These are phyloP conservation scores for Aspergillus eucalypticola DNA, from an alignment of 2,329 filamentous ascomycete genomes.

Conservation along the genomic window DNA sequence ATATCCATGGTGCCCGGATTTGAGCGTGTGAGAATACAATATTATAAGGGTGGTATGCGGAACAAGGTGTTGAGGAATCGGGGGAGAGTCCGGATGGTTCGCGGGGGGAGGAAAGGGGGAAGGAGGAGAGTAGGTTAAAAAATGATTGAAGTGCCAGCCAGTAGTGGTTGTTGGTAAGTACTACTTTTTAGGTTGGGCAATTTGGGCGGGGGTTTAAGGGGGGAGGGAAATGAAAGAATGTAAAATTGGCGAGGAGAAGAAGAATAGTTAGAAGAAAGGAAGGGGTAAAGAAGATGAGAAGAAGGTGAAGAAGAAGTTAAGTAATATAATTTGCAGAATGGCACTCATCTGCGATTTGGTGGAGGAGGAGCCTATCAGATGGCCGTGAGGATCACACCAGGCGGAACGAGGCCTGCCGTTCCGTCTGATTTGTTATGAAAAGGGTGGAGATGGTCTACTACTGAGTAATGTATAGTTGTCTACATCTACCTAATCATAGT, in stretches of 20 bases:
- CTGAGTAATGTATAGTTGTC: too few species aligned
- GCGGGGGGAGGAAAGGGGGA: neutral
- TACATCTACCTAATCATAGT: too few species aligned
- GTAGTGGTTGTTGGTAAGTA: neutral
- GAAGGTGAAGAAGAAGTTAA: slow-evolving; percentile 10
- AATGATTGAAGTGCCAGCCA: neutral
- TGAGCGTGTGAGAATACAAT: neutral
- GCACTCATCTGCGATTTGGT: neutral
- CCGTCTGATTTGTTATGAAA: slow-evolving; percentile 14
- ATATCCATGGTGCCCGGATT: slow-evolving; percentile 70
- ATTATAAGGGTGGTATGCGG: neutral
- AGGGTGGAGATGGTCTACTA: too few species aligned
- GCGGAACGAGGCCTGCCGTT: slow-evolving; percentile 34
- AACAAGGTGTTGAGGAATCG: neutral
- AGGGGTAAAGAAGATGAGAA: slow-evolving; percentile 5
- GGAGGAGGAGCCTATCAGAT: slow-evolving; percentile 12
- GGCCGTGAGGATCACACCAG: slow-evolving; percentile 33
- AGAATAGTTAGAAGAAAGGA: neutral
- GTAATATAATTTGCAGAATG: slow-evolving; percentile 1
- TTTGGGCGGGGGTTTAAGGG: too few species aligned
- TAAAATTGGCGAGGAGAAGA: slow-evolving; percentile 1
- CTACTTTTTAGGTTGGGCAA: too few species aligned
- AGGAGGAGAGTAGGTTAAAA: neutral
- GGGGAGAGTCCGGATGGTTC: neutral
- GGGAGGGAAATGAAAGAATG: slow-evolving; percentile 6